A percentile compares a stretch with the other conserved stretches of the same genome.
Evolutionary conservation across 495 filamentous ascomycete genomes (phyloP).

Genomic region (Stereocaulon alpinum): DNA sequence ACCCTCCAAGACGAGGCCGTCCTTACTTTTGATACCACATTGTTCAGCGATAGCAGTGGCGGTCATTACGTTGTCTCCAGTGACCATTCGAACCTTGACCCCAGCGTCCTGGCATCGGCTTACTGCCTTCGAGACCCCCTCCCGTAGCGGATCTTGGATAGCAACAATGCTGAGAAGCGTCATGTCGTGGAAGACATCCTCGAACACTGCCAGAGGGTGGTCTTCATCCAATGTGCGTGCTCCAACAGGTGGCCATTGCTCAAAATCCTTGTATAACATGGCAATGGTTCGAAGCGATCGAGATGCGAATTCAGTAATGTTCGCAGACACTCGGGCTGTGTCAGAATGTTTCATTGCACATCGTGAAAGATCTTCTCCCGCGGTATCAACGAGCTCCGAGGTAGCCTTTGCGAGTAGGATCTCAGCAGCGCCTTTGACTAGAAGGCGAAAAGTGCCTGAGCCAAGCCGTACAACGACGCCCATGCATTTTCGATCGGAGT

Average conservation of each 20-base stretch:
- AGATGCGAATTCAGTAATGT: conserved; percentile 47
- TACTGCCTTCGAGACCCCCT: conserved; percentile 69
- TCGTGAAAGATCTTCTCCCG: conserved; percentile 30
- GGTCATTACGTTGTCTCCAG: conserved; percentile 74
- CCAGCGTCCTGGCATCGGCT: conserved; percentile 63
- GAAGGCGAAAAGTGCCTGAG: conserved; percentile 46
- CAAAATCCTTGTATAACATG: conserved; percentile 53
- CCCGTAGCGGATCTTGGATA: conserved; percentile 58
- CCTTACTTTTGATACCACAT: conserved; percentile 71
- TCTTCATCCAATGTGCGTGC: conserved; percentile 40
- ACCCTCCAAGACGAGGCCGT: conserved; percentile 72
- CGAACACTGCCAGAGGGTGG: conserved; percentile 41
- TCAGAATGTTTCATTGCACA: conserved; percentile 29
- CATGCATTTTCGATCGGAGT: conserved; percentile 61
- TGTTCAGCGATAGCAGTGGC: conserved; percentile 73
- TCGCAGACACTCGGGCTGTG: conserved; percentile 26
- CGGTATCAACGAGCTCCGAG: conserved; percentile 29
- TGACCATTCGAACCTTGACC: conserved; percentile 84
- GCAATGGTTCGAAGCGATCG: conserved; percentile 55
- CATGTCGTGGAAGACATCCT: conserved; percentile 48
- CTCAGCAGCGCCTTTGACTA: conserved; percentile 62
- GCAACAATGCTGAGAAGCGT: conserved; percentile 52
- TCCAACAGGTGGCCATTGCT: conserved; percentile 47
- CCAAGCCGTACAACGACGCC: conserved; percentile 50
- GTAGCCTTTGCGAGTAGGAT: conserved; percentile 47